Conservation (phyloP, 805 yeast species). For the Yarrowia sp. region DNA sequence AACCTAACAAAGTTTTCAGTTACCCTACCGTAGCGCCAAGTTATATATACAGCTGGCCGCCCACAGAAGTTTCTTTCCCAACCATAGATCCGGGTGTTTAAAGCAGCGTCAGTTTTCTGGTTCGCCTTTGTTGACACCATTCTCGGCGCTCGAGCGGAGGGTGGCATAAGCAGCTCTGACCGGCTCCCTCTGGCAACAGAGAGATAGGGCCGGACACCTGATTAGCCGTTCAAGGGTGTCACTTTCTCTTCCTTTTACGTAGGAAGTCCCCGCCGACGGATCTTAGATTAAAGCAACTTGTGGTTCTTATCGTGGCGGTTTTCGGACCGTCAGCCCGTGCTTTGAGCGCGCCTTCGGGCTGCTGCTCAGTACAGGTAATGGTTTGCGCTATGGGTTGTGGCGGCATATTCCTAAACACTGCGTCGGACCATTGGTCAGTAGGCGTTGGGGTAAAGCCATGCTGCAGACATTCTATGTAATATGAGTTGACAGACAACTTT, state of each 20-base stretch:
- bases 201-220: conserved; percentile 31
- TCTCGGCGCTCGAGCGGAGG: conserved; percentile 27
- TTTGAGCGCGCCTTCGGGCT: conserved; percentile 38
- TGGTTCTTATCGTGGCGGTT: conserved; percentile 23
- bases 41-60: background rate
- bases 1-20: conserved; percentile 4
- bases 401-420: conserved; percentile 99
- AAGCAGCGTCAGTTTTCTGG: conserved; percentile 24
- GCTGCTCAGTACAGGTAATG: conserved; percentile 60
- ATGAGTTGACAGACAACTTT: too few relatives aligned
- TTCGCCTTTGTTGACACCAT: conserved; percentile 24
- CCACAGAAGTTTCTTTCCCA: background rate
- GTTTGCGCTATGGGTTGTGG: conserved; percentile 49
- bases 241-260: conserved; percentile 35
- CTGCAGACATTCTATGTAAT: conserved; percentile 81
- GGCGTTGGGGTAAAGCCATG: conserved; percentile 99
- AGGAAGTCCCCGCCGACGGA: conserved; percentile 91
- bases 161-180: conserved; percentile 29
- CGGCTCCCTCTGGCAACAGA: conserved; percentile 31
- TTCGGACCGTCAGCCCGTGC: conserved; percentile 42
- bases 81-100: conserved; percentile 21
- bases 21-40: background rate
- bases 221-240: conserved; percentile 29
- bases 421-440: conserved; percentile 87
- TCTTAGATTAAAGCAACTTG: conserved; percentile 57